Evolutionary conservation across 345 rosid species (phyloP).

Genomic region (Aquilaria malaccensis): DNA sequence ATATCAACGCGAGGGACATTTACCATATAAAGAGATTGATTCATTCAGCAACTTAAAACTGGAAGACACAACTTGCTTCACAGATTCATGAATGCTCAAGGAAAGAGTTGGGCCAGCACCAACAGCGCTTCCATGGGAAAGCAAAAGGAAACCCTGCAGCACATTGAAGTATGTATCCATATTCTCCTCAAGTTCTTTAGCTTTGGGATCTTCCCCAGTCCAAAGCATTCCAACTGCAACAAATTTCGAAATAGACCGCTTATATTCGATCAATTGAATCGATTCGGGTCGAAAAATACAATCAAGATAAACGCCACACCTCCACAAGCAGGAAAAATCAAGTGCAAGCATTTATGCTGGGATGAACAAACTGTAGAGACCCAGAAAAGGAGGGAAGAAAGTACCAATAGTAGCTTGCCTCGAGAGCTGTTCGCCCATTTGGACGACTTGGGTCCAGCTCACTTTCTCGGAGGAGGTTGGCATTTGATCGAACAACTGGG

Average conservation of each 20-base stretch:
- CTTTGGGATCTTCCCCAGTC: constrained; percentile 64
- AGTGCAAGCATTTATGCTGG: no score
- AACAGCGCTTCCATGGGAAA: constrained; percentile 70
- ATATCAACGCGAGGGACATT: neutral
- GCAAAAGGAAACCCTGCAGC: constrained; percentile 75
- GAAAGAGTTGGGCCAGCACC: constrained; percentile 90
- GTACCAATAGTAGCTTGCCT: constrained; percentile 86
- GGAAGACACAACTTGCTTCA: constrained; percentile 71
- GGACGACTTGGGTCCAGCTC: constrained; percentile 64
- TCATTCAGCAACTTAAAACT: constrained; percentile 80
- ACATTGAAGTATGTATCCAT: constrained; percentile 61
- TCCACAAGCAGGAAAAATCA: neutral
- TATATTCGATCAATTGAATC: no score
- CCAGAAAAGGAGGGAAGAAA: neutral
- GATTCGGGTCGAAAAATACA: neutral
- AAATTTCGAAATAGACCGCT: constrained; percentile 4
- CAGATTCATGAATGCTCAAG: constrained; percentile 42
- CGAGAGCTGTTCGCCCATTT: constrained; percentile 73
- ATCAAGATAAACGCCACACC: neutral
- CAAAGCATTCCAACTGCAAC: constrained; percentile 86
- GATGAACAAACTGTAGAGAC: neutral
- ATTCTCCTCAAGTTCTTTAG: constrained; percentile 61
- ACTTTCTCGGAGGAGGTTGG: constrained; percentile 46
- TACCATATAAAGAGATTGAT: constrained; percentile 62
- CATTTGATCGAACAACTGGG: constrained; percentile 47